Evolutionary conservation across 2,329 filamentous ascomycete species (phyloP).

Genomic region (Phialocephala sp.): DNA sequence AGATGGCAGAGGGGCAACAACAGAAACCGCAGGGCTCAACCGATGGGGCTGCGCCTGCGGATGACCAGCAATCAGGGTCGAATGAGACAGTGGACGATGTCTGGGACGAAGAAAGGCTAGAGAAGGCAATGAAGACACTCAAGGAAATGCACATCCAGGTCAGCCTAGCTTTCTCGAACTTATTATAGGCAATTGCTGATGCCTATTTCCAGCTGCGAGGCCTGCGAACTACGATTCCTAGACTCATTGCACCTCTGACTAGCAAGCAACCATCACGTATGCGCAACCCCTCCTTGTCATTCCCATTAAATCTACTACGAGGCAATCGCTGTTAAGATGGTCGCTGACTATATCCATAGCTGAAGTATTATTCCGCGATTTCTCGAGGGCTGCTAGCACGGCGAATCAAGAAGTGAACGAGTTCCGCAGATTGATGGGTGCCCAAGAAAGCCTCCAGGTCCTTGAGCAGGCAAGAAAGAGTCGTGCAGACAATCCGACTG

Average conservation of each 20-base stretch:
- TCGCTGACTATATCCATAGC: slow-evolving; percentile 47
- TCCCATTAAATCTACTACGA: neutral
- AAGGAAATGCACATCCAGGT: slow-evolving; percentile 47
- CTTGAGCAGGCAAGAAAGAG: slow-evolving; percentile 60
- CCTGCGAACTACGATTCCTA: slow-evolving; percentile 55
- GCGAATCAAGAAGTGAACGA: slow-evolving; percentile 58
- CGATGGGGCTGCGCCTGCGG: neutral
- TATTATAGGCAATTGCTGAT: neutral
- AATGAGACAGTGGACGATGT: slow-evolving; percentile 28
- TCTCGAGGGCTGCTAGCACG: slow-evolving; percentile 53
- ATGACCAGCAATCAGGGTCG: slow-evolving; percentile 10
- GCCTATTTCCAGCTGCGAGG: slow-evolving; percentile 50
- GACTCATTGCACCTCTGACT: slow-evolving; percentile 58
- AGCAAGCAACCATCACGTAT: slow-evolving; percentile 58
- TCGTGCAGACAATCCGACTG: slow-evolving; percentile 57
- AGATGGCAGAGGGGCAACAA: neutral
- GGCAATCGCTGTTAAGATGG: neutral
- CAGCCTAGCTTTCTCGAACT: neutral
- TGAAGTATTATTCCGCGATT: slow-evolving; percentile 53
- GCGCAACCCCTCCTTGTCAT: slow-evolving; percentile 32
- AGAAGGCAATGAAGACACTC: slow-evolving; percentile 40
- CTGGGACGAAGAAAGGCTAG: slow-evolving; percentile 43
- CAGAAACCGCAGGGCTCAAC: neutral
- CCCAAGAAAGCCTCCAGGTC: slow-evolving; percentile 46
- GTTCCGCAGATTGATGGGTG: slow-evolving; percentile 39